These are phyloP conservation scores for Pyrenophora seminiperda DNA, from an alignment of 2,329 filamentous ascomycete genomes.

Conservation along the genomic window DNA sequence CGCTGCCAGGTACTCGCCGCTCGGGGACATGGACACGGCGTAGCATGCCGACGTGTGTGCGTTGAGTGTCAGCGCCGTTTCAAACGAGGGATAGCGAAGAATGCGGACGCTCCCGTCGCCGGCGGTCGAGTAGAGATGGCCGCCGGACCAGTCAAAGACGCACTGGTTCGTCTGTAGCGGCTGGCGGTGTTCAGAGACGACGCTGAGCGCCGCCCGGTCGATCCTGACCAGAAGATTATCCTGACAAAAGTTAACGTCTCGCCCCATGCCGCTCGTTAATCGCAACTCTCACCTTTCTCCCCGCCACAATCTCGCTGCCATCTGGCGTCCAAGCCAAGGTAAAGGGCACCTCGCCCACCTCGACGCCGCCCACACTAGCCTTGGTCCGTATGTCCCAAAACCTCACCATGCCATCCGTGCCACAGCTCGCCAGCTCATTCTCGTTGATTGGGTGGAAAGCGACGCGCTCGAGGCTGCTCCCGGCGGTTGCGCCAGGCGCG, in stretches of 20 bases:
- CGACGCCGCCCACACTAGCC: slow-evolving; percentile 71
- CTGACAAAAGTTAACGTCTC: slow-evolving; percentile 44
- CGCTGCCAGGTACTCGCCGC: slow-evolving; percentile 72
- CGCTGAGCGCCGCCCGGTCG: slow-evolving; percentile 62
- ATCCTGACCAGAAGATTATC: slow-evolving; percentile 67
- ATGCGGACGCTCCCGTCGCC: slow-evolving; percentile 73
- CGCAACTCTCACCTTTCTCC: slow-evolving; percentile 74
- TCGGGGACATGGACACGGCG: slow-evolving; percentile 71
- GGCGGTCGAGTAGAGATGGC: slow-evolving; percentile 72
- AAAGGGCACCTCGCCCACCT: slow-evolving; percentile 65
- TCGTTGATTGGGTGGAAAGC: slow-evolving; percentile 79
- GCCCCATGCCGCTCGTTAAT: too few relatives aligned
- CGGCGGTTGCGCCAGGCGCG: slow-evolving; percentile 56
- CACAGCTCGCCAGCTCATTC: slow-evolving; percentile 75
- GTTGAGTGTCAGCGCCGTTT: slow-evolving; percentile 63
- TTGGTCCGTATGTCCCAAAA: slow-evolving; percentile 82
- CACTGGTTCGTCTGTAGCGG: slow-evolving; percentile 72
- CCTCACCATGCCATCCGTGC: slow-evolving; percentile 73
- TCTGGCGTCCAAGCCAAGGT: slow-evolving; percentile 76
- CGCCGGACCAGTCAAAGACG: slow-evolving; percentile 73
- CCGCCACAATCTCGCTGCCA: slow-evolving; percentile 71
- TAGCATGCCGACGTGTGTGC: slow-evolving; percentile 77
- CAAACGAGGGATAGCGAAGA: slow-evolving; percentile 55
- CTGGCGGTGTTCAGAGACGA: slow-evolving; percentile 65
- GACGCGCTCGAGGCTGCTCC: slow-evolving; percentile 67